Evolutionary conservation across 1,284 basidiomycete species (phyloP).

Genomic region (Sporisorium iseilematis-ciliati): DNA sequence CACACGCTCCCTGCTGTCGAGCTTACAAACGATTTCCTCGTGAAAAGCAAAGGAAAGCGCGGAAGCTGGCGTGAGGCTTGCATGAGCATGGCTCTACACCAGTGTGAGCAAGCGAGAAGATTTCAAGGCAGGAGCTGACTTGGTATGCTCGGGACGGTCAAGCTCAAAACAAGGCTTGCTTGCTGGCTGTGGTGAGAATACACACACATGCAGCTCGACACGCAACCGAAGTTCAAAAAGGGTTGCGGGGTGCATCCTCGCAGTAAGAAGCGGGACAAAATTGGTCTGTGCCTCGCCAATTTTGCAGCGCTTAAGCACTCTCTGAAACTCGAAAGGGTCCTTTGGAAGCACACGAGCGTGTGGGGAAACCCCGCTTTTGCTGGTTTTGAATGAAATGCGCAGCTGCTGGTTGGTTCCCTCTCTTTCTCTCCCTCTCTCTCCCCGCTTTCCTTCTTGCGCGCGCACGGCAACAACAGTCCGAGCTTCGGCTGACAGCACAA

Average conservation of each 20-base stretch:
- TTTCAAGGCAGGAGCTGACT: background rate
- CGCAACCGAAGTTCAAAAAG: slow-evolving; percentile 6
- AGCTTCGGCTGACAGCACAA: background rate
- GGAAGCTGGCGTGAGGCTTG: slow-evolving; percentile 28
- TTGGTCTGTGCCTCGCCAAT: slow-evolving; percentile 22
- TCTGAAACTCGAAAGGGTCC: slow-evolving; percentile 17
- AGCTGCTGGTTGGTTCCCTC: slow-evolving; percentile 31
- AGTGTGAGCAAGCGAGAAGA: no score
- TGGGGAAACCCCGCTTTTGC: slow-evolving; percentile 42
- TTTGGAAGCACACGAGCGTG: slow-evolving; percentile 10
- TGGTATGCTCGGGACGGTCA: background rate
- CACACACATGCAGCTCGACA: slow-evolving; percentile 4
- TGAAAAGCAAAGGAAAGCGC: slow-evolving; percentile 19
- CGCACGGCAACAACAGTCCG: background rate
- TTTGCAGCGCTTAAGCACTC: slow-evolving; percentile 13
- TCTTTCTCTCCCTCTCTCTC: background rate
- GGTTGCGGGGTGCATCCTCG: slow-evolving; percentile 21
- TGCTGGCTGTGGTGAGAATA: background rate
- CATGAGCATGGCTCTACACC: slow-evolving; percentile 9
- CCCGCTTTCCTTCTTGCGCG: no score
- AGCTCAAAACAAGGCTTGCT: background rate
- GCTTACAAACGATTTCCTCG: slow-evolving; percentile 9
- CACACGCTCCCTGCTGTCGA: background rate
- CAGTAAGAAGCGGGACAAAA: background rate
- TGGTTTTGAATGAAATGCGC: slow-evolving; percentile 12